Evolutionary conservation across 345 rosid species (phyloP).

Genomic region (Acer negundo): DNA sequence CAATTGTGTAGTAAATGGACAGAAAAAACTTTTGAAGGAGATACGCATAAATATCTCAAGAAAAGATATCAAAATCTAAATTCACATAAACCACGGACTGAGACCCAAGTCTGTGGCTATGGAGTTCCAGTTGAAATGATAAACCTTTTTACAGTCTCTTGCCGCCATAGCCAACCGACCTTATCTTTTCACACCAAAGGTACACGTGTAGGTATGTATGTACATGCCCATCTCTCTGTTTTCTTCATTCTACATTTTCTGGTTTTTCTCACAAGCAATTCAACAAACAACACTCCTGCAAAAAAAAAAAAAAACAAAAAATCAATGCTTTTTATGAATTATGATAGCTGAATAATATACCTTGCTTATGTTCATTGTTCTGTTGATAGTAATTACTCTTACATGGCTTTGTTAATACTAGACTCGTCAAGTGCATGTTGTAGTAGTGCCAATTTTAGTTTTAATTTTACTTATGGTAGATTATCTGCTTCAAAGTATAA

Average conservation of each 20-base stretch:
- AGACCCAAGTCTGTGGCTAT: not conserved
- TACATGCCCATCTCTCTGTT: not conserved
- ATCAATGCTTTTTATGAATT: not conserved
- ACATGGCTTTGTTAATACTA: slow-evolving; percentile 48
- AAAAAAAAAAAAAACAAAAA: not conserved
- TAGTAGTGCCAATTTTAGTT: slow-evolving; percentile 31
- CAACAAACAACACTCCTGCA: slow-evolving; percentile 15
- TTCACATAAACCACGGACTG: not conserved
- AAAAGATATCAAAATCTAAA: not conserved
- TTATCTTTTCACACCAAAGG: not conserved
- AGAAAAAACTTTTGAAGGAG: not conserved
- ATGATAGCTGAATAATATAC: not conserved
- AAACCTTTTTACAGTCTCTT: not conserved
- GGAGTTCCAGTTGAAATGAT: slow-evolving; percentile 13
- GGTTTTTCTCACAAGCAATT: slow-evolving; percentile 20
- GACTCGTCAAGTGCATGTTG: slow-evolving; percentile 47
- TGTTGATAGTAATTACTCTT: slow-evolving; percentile 10
- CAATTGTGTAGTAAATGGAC: not conserved
- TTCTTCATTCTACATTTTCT: not conserved
- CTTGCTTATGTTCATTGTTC: slow-evolving; percentile 5
- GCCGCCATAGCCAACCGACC: not conserved
- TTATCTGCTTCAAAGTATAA: slow-evolving; percentile 25
- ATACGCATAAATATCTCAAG: not conserved
- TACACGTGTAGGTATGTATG: slow-evolving; percentile 9
- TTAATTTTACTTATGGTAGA: slow-evolving; percentile 22